Conservation (phyloP, 805 yeast species). For the Torulaspora gathmanii region DNA sequence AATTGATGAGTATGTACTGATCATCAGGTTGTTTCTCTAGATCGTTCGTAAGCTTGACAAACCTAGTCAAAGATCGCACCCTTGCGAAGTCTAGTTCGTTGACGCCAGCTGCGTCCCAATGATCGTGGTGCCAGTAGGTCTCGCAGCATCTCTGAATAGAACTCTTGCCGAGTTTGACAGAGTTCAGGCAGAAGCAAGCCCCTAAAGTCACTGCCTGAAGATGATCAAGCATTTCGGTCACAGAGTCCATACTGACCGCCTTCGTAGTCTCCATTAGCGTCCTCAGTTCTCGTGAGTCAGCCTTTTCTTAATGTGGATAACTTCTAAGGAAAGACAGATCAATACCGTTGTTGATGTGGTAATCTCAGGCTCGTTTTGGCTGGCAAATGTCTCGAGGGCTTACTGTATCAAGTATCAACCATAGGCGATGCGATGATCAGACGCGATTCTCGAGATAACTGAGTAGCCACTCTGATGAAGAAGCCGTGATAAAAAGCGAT, state of each 20-base stretch:
- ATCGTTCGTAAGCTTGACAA: neutral
- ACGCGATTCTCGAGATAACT: neutral
- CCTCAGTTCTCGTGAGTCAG: no score
- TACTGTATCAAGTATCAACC: no score
- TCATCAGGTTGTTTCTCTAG: neutral
- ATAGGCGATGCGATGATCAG: neutral
- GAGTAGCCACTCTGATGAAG: neutral
- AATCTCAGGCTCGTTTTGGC: no score
- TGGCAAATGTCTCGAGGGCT: no score
- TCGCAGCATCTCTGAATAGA: slow-evolving; percentile 14
- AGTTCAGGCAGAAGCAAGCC: slow-evolving; percentile 14
- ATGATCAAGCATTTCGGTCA: slow-evolving; percentile 13
- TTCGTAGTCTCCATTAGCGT: neutral
- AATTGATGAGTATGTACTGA: neutral
- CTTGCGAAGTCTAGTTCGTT: slow-evolving; percentile 2
- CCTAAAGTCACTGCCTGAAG: slow-evolving; percentile 14
- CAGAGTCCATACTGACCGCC: neutral
- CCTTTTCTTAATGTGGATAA: no score
- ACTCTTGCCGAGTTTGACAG: slow-evolving; percentile 10
- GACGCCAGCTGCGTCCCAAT: neutral
- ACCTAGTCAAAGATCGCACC: neutral
- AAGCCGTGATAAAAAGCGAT: neutral
- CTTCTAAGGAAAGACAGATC: no score
- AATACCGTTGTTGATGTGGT: no score
- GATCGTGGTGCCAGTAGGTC: slow-evolving; percentile 6